phyloP scores from a whole-genome alignment of 495 filamentous ascomycete species.

The Tuber umbilicatum region DNA sequence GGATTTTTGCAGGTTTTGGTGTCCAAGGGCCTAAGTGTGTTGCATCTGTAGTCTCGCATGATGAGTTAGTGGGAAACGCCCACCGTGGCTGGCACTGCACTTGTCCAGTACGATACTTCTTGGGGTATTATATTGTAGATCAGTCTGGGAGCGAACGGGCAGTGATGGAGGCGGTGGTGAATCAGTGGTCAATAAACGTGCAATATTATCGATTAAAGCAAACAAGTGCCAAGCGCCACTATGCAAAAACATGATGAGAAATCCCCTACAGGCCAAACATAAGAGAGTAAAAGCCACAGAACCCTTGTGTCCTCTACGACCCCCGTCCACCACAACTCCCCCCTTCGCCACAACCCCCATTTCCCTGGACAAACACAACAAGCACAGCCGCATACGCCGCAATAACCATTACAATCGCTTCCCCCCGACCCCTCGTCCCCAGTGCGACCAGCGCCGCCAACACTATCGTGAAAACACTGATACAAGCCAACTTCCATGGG shows the following conservation, averaged over 20 bases:
- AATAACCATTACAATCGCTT: constrained; percentile 39
- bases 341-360: constrained; percentile 1
- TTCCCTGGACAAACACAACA: constrained; percentile 39
- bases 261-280: neutral
- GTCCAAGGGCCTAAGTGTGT: neutral
- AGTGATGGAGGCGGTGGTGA: too few species aligned
- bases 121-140: neutral
- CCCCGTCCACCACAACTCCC: neutral
- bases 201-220: neutral
- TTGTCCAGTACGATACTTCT: too few species aligned
- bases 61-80: neutral
- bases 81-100: neutral
- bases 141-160: neutral
- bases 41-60: neutral
- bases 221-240: neutral
- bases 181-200: neutral
- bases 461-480: constrained; percentile 31
- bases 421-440: constrained; percentile 33
- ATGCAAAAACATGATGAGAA: neutral
- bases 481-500: constrained; percentile 34
- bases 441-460: constrained; percentile 29
- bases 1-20: neutral
- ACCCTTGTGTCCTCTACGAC: neutral
- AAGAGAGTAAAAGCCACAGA: neutral
- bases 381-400: constrained; percentile 38